Conservation (phyloP, 768 basidiomycete genomes). For the Pholiota microspora region DNA sequence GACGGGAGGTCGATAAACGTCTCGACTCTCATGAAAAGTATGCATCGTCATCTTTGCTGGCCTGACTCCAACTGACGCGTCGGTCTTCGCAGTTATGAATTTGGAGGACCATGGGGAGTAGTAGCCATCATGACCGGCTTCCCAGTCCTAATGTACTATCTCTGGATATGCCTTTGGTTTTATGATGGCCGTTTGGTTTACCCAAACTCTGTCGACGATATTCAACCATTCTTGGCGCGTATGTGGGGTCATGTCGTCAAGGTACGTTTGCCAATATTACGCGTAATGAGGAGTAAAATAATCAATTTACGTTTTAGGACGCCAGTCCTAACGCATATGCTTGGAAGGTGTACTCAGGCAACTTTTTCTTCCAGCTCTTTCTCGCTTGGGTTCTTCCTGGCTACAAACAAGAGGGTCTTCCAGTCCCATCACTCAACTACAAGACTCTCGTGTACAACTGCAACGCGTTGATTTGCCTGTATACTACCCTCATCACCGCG, state of each 20-base stretch:
- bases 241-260: slow-evolving; percentile 87
- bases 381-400: slow-evolving; percentile 92
- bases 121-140: slow-evolving; percentile 92
- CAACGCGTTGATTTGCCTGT: slow-evolving; percentile 87
- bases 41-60: slow-evolving; percentile 16
- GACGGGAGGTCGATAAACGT: slow-evolving; percentile 68
- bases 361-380: slow-evolving; percentile 86
- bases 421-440: slow-evolving; percentile 92
- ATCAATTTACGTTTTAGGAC: slow-evolving; percentile 51
- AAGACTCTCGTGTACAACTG: slow-evolving; percentile 95
- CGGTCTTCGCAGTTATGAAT: slow-evolving; percentile 73
- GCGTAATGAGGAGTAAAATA: background rate
- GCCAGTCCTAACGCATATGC: slow-evolving; percentile 89
- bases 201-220: slow-evolving; percentile 67
- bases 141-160: slow-evolving; percentile 95
- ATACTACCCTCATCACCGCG: slow-evolving; percentile 77
- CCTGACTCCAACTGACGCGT: slow-evolving; percentile 11
- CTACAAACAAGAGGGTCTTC: slow-evolving; percentile 91
- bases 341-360: slow-evolving; percentile 86
- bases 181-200: slow-evolving; percentile 82
- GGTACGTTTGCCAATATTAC: slow-evolving; percentile 37
- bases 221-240: slow-evolving; percentile 70
- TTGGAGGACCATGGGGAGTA: slow-evolving; percentile 93
- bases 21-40: slow-evolving; percentile 70
- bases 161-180: slow-evolving; percentile 97